Conservation (phyloP, 306 rosid species). For the Inga oerstediana region DNA sequence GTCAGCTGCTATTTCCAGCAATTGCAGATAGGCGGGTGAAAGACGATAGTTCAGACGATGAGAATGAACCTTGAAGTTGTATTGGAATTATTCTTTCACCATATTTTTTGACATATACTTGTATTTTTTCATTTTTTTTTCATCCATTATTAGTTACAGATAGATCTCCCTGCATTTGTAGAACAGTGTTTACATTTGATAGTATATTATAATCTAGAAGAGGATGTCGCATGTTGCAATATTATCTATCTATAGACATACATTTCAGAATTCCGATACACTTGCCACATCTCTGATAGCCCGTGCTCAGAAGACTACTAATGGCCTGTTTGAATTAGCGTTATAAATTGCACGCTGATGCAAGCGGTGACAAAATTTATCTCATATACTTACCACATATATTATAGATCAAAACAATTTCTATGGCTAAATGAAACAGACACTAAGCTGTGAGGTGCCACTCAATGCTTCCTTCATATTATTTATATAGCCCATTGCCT, state of each 20-base stretch:
- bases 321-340: too few species aligned
- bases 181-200: background rate
- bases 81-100: conserved; percentile 31
- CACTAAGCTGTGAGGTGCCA: too few species aligned
- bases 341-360: too few species aligned
- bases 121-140: conserved; percentile 20
- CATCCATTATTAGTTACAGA: background rate
- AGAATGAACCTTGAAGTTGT: conserved; percentile 48
- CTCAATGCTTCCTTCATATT: too few species aligned
- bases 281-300: too few species aligned
- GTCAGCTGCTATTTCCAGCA: conserved; percentile 61
- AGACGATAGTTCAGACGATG: conserved; percentile 85
- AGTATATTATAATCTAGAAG: background rate
- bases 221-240: background rate
- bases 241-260: background rate
- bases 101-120: conserved; percentile 15
- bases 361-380: too few species aligned
- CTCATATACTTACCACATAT: too few species aligned
- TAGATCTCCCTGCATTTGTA: background rate
- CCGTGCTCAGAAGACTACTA: too few species aligned
- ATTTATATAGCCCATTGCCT: too few species aligned
- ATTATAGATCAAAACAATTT: too few species aligned
- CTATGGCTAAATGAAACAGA: too few species aligned
- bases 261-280: background rate
- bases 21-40: conserved; percentile 60